A percentile compares a stretch with the other conserved stretches of the same genome.
phyloP scores from a whole-genome alignment of 768 basidiomycete genomes.

The Mycena indigotica region DNA sequence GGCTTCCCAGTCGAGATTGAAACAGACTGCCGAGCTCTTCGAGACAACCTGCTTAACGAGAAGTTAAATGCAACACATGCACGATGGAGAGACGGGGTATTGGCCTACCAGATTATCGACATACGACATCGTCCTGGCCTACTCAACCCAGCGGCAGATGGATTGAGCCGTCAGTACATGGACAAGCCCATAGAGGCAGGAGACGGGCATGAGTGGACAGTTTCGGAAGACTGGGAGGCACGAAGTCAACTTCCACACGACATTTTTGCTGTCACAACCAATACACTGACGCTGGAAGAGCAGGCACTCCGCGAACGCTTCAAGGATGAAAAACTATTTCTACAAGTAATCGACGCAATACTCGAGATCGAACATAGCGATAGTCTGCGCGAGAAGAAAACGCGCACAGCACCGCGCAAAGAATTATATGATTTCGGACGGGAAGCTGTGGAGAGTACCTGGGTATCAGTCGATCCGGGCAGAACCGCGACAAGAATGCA shows the following conservation, averaged over 20 bases:
- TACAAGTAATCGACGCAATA: not conserved
- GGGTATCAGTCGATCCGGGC: conserved; percentile 3
- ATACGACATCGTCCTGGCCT: conserved; percentile 26
- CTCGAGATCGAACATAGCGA: not conserved
- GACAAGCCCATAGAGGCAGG: conserved; percentile 12
- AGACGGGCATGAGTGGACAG: conserved; percentile 35
- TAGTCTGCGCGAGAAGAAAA: not conserved
- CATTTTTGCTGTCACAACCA: conserved; percentile 14
- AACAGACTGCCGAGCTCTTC: conserved; percentile 40
- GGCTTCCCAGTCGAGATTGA: conserved; percentile 36
- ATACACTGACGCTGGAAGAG: conserved; percentile 17
- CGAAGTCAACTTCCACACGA: not conserved
- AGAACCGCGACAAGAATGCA: conserved; percentile 1
- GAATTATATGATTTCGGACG: conserved; percentile 10
- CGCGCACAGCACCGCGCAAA: conserved; percentile 4
- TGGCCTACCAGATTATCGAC: conserved; percentile 30
- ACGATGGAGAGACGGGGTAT: conserved; percentile 37
- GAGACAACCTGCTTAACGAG: conserved; percentile 32
- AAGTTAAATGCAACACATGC: conserved; percentile 34
- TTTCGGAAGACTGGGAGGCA: conserved; percentile 30
- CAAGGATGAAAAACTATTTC: conserved; percentile 16
- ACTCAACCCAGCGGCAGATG: conserved; percentile 33
- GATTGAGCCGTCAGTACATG: conserved; percentile 30
- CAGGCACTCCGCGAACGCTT: conserved; percentile 20
- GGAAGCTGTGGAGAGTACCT: conserved; percentile 21